Conservation (phyloP, 345 rosid species). For the Draba incana region DNA sequence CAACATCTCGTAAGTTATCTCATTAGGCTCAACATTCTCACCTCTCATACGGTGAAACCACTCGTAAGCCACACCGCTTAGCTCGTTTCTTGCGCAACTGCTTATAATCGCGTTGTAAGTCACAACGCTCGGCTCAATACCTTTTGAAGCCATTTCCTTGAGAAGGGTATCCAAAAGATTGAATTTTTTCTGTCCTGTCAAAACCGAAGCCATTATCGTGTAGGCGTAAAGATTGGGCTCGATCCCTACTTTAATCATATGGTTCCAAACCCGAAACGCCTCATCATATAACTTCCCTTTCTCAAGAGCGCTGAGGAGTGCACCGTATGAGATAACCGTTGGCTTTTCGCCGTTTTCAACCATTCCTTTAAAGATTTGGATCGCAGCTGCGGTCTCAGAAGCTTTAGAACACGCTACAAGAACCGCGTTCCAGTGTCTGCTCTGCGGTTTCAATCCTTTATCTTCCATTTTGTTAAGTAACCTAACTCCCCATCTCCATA, state of each 20-base stretch:
- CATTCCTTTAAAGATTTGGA: slow-evolving; percentile 83
- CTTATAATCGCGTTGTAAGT: slow-evolving; percentile 92
- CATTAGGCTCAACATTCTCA: slow-evolving; percentile 62
- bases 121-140: slow-evolving; percentile 74
- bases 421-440: slow-evolving; percentile 82
- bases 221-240: slow-evolving; percentile 72
- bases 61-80: slow-evolving; percentile 78
- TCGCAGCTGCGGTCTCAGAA: slow-evolving; percentile 72
- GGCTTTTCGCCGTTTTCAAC: slow-evolving; percentile 87
- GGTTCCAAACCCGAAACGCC: slow-evolving; percentile 86
- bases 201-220: slow-evolving; percentile 86
- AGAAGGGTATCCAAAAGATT: slow-evolving; percentile 64
- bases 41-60: slow-evolving; percentile 88
- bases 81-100: slow-evolving; percentile 54
- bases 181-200: slow-evolving; percentile 68
- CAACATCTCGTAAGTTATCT: slow-evolving; percentile 77
- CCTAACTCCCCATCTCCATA: slow-evolving; percentile 89
- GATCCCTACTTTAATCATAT: slow-evolving; percentile 80
- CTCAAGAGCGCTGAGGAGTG: slow-evolving; percentile 84
- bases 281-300: slow-evolving; percentile 87
- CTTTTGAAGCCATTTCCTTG: slow-evolving; percentile 64
- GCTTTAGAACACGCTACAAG: slow-evolving; percentile 94
- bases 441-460: slow-evolving; percentile 79
- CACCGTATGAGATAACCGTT: slow-evolving; percentile 83
- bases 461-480: slow-evolving; percentile 89